A percentile compares a stretch with the other conserved stretches of the same genome.
phyloP scores from a whole-genome alignment of 345 rosid species.

The Mercurialis annua region DNA sequence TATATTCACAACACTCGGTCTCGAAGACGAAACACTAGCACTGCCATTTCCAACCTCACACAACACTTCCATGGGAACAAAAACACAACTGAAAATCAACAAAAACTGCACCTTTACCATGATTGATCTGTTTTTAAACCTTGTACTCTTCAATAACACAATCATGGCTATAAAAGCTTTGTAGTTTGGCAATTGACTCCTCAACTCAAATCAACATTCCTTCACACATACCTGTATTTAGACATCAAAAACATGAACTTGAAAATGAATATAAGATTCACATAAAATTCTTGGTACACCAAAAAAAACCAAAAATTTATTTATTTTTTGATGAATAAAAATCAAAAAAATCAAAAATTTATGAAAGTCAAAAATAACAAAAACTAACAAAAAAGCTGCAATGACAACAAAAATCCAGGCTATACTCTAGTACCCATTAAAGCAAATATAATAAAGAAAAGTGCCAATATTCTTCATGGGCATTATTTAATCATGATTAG shows the following conservation, averaged over 20 bases:
- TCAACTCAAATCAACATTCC: constrained; percentile 23
- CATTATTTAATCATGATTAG: not conserved
- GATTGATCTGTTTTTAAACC: not conserved
- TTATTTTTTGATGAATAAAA: too few relatives aligned
- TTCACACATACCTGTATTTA: constrained; percentile 16
- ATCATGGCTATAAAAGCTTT: constrained; percentile 30
- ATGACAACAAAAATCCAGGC: not conserved
- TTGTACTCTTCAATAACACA: constrained; percentile 25
- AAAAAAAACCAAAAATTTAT: too few relatives aligned
- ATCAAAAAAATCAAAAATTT: not conserved
- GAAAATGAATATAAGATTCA: not conserved
- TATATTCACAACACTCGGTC: constrained; percentile 48
- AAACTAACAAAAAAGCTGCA: not conserved
- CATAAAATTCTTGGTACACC: not conserved
- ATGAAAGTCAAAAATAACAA: not conserved
- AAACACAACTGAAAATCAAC: constrained; percentile 32
- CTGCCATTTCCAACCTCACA: constrained; percentile 40
- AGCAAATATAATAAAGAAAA: not conserved
- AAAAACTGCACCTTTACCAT: constrained; percentile 28
- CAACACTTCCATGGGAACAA: constrained; percentile 35
- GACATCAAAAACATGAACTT: not conserved
- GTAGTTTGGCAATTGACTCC: constrained; percentile 15
- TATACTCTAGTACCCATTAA: not conserved
- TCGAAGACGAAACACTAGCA: constrained; percentile 36
- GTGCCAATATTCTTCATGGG: not conserved